Evolutionary conservation across 2,329 filamentous ascomycete species (phyloP).

Genomic region (Colletotrichum sp.): DNA sequence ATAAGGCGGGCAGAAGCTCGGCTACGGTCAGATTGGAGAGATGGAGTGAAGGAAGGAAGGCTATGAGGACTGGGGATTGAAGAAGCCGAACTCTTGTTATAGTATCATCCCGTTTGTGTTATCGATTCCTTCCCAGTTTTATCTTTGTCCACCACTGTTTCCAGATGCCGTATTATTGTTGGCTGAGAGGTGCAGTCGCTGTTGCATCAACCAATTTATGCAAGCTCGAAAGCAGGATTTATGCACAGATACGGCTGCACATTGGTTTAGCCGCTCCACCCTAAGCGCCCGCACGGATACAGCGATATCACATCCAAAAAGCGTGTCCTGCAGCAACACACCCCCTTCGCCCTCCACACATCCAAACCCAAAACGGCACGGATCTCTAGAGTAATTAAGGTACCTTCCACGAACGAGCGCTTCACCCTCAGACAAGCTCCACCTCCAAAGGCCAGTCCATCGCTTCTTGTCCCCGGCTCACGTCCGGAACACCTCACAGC

Average conservation of each 20-base stretch:
- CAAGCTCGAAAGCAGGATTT: background rate
- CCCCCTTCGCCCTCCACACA: conserved; percentile 12
- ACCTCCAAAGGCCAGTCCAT: conserved; percentile 7
- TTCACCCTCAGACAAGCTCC: conserved; percentile 19
- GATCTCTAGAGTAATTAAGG: conserved; percentile 1
- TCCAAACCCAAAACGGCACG: conserved; percentile 19
- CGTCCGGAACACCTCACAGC: conserved; percentile 4
- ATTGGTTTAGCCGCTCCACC: background rate
- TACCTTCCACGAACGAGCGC: conserved; percentile 10
- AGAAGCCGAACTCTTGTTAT: background rate
- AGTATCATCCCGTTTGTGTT: background rate
- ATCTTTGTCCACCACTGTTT: background rate
- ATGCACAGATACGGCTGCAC: background rate
- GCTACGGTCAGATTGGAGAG: background rate
- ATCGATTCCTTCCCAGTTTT: background rate
- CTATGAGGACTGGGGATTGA: background rate
- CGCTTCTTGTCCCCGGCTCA: conserved; percentile 1
- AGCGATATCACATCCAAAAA: background rate
- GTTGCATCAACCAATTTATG: background rate
- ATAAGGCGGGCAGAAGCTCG: background rate
- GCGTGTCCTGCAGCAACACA: conserved; percentile 1
- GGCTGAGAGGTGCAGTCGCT: background rate
- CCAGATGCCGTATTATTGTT: background rate
- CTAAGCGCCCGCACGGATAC: background rate
- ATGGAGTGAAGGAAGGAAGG: background rate